Percentiles rank a stretch among this genome's conserved stretches.
These are phyloP conservation scores for Aspergillus melleus DNA, from an alignment of 2,329 filamentous ascomycete species.

Conservation along the genomic window DNA sequence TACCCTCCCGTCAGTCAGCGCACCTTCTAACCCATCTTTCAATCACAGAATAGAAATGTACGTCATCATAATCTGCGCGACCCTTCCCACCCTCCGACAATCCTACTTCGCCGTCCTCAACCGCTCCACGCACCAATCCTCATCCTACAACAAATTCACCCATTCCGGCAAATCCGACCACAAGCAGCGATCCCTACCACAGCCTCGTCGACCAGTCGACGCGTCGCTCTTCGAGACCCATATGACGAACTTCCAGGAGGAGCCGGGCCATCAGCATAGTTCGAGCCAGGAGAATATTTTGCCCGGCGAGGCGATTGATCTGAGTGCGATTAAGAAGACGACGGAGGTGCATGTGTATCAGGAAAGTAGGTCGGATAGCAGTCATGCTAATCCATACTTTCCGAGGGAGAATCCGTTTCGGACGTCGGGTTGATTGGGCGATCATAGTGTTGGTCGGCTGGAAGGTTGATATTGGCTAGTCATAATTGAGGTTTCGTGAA, in stretches of 20 bases:
- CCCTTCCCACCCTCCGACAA: slow-evolving; percentile 10
- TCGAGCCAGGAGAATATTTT: slow-evolving; percentile 7
- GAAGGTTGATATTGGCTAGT: no score
- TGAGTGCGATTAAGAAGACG: slow-evolving; percentile 5
- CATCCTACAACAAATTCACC: neutral
- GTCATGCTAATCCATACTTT: neutral
- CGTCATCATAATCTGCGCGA: slow-evolving; percentile 15
- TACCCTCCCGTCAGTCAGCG: no score
- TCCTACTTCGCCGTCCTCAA: slow-evolving; percentile 5
- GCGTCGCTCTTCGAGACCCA: slow-evolving; percentile 10
- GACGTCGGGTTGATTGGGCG: neutral
- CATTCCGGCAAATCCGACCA: neutral
- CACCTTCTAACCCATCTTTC: neutral
- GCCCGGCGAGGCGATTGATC: neutral
- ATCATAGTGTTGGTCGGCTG: no score
- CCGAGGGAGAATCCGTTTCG: slow-evolving; percentile 3
- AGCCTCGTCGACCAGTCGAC: slow-evolving; percentile 3
- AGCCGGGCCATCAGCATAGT: neutral
- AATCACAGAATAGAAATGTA: slow-evolving; percentile 7
- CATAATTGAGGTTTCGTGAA: no score
- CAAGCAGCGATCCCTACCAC: neutral
- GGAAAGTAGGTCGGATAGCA: neutral
- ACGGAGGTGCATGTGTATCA: slow-evolving; percentile 6
- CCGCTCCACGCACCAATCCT: slow-evolving; percentile 1
- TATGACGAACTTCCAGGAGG: neutral